Evolutionary conservation across 345 rosid genomes (phyloP), one percentile per base, ranked within the genome.

Genomic region (Eucalyptus virginea): DNA sequence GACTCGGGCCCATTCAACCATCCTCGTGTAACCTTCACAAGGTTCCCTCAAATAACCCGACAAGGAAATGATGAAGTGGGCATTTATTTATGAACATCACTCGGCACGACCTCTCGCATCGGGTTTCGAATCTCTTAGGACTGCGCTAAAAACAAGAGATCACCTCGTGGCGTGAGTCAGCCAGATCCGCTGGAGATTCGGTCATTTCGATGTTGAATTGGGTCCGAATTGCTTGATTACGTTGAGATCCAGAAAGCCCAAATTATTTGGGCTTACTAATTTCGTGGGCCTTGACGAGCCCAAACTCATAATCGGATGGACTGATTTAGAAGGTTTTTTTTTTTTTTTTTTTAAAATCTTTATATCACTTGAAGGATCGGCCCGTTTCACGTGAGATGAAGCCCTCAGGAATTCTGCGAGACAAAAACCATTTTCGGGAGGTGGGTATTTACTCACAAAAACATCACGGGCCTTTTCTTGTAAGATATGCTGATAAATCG

Each of bases 401-500:
- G 58, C 11, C 5, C 58, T 0, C 58, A 8, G 11, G 24, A 52
- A 19, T 52, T 0, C 24, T 19, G 0, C 56, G 24, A 19, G 56
- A 52, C 24, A 19, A 52, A 52, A 52, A 19, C 56, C 58, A 19
- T 52, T 52, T 52, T 8, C 24, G 58, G 58, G 58, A 52, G 24
- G 58, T 52, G 58, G 58, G 58, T 52, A 8, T 52, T 19, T 4
- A 2, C 58, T 8, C 58, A 52, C 58, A 30, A 30, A 62, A 62
- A 62, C 32, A 14, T 62, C 72, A 62, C 34, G 72, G 5, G 19
- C 32, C 34, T 52, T 52, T 19, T 52, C 58, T 52, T 2, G 58
- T 7, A 52, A 52, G 58, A 21, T 52, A 52, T 8, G 26, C 9
- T 14, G 72, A 62, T 14, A 14, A 30, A 62, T 62, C 18, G 18